Base-by-base conservation (phyloP, 345 rosid genomes). In the Ceriops decandra region DNA sequence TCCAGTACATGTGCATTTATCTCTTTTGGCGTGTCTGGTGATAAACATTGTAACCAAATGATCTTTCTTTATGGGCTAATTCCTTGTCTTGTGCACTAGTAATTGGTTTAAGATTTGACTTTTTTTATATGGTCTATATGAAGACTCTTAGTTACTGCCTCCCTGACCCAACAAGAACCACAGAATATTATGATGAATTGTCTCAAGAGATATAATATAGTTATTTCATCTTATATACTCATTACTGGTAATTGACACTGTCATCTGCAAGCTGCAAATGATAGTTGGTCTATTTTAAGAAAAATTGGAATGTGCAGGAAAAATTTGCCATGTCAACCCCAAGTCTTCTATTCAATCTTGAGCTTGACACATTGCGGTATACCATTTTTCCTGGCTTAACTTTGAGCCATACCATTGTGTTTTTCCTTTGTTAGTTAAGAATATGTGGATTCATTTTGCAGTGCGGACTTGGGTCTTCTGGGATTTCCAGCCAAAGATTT, bases 401-500 rank as follows among this genome's bases (percentile, higher is more conserved):
- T 72, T 63, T 63, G 16, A 61, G 16, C 72, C 49, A 63, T 38
- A n/a, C n/a, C 51, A 36, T 52, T 16, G 66, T 64, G n/a, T 60
- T 65, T 64, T 74, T 61, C 31, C 35, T 47, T 64, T 35, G 36
- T 67, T 53, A 38, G 60, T 57, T 67, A 66, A 68, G 59, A 47
- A 8, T 74, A 66, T 65, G n/a, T 19, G 71, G 70, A 57, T 71
- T 66, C 59, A 77, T 64, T 77, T 76, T 78, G 68, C 87, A 93
- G 98, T 51, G 96, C 98, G 80, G 98, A 93, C 84, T 85, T 89
- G 79, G 98, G 95, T 76, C 68, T 93, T 65, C 77, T 89, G 66
- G 98, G 98, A 71, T 93, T 93, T 77, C 95, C 98, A 32, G 67
- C 86, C 72, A 93, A 93, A 83, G 98, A 93, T 78, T 82, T 93